A percentile compares a stretch with the other conserved stretches of the same genome.
Conservation (phyloP, 768 basidiomycete species). For the Podaxis sp. region DNA sequence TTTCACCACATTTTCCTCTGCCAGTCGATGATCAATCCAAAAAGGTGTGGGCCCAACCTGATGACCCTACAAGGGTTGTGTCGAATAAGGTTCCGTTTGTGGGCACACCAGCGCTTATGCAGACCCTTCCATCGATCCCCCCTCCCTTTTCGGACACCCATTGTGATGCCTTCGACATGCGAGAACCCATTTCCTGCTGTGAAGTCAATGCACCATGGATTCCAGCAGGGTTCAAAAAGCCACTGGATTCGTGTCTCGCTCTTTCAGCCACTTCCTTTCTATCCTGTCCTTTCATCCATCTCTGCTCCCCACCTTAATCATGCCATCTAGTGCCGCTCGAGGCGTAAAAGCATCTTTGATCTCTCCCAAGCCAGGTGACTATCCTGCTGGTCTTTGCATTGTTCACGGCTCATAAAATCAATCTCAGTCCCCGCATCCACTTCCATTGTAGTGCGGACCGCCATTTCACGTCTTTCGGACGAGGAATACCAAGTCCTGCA, state of each 20-base stretch:
- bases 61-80: constrained; percentile 3
- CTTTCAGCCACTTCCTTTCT: not conserved
- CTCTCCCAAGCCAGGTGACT: not conserved
- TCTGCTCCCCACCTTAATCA: not conserved
- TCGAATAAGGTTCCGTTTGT: constrained; percentile 3
- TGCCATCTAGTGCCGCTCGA: not conserved
- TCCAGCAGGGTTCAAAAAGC: constrained; percentile 7
- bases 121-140: constrained; percentile 4
- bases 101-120: not conserved
- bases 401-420: not conserved
- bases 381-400: not conserved
- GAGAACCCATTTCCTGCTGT: not conserved
- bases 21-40: not conserved
- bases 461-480: not conserved
- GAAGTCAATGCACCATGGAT: not conserved
- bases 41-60: constrained; percentile 4
- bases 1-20: not conserved
- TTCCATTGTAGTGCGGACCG: not conserved
- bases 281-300: not conserved
- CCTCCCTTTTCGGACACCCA: not conserved
- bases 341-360: not conserved
- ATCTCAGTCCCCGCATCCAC: not conserved
- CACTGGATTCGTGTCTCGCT: not conserved
- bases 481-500: not conserved
- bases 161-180: not conserved